A percentile compares a stretch with the other conserved stretches of the same genome.
These are phyloP conservation scores for Curvularia lunata DNA, from an alignment of 2,329 filamentous ascomycete species.

Conservation along the genomic window DNA sequence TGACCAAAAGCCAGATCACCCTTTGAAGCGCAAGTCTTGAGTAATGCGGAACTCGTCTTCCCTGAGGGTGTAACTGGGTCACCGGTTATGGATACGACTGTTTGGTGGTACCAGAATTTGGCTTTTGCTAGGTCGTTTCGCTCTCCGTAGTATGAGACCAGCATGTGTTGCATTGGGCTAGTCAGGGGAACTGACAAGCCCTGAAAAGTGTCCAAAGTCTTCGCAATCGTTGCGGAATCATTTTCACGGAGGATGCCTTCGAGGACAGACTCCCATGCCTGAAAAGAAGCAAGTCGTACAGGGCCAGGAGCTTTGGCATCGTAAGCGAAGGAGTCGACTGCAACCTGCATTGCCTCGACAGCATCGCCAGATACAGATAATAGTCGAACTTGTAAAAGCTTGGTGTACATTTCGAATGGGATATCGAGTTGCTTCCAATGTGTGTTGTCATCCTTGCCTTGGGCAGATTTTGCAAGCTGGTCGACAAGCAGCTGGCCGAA, in stretches of 20 bases:
- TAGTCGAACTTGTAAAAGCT: conserved; percentile 24
- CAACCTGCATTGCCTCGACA: conserved; percentile 36
- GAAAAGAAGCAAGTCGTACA: conserved; percentile 1
- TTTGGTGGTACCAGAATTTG: conserved; percentile 70
- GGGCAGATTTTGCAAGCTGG: conserved; percentile 18
- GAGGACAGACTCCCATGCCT: conserved; percentile 54
- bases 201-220: conserved; percentile 62
- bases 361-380: conserved; percentile 35
- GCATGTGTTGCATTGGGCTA: conserved; percentile 52
- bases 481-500: conserved; percentile 50
- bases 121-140: conserved; percentile 65
- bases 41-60: conserved; percentile 60
- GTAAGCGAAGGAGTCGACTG: conserved; percentile 16
- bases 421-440: conserved; percentile 10
- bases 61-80: conserved; percentile 12
- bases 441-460: neutral
- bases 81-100: conserved; percentile 49
- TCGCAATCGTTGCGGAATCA: conserved; percentile 63
- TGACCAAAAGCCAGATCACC: conserved; percentile 44
- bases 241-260: conserved; percentile 68
- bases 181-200: conserved; percentile 48
- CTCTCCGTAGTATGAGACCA: conserved; percentile 69
- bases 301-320: conserved; percentile 9
- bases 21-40: conserved; percentile 61
- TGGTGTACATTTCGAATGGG: conserved; percentile 8